Conservation (phyloP, 805 yeast genomes). For the Wickerhamomyces kurtzmanii region DNA sequence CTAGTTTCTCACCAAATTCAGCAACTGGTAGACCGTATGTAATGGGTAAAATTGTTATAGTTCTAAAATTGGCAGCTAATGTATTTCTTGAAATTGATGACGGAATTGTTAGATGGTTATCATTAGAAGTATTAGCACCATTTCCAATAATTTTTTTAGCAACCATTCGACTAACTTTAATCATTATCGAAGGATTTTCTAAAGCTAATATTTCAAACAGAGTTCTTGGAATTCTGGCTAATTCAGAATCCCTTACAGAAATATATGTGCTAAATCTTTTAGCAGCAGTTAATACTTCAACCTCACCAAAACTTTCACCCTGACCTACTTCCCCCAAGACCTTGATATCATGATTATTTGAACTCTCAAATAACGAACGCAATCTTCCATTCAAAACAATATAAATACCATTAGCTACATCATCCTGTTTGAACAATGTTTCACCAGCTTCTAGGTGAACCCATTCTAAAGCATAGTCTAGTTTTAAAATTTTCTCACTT, state of each 20-base stretch:
- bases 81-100: slow-evolving; percentile 14
- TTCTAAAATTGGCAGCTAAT: slow-evolving; percentile 49
- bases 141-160: slow-evolving; percentile 40
- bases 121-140: slow-evolving; percentile 3
- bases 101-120: slow-evolving; percentile 17
- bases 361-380: slow-evolving; percentile 35
- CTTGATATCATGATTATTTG: slow-evolving; percentile 14
- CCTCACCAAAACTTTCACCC: slow-evolving; percentile 91
- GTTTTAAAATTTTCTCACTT: slow-evolving; percentile 54
- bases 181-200: slow-evolving; percentile 83
- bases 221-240: slow-evolving; percentile 87
- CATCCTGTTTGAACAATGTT: slow-evolving; percentile 70
- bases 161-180: slow-evolving; percentile 79
- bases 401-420: slow-evolving; percentile 83
- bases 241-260: slow-evolving; percentile 89
- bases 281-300: slow-evolving; percentile 82
- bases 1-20: slow-evolving; percentile 71
- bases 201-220: slow-evolving; percentile 78
- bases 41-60: slow-evolving; percentile 78
- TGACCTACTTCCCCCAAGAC: slow-evolving; percentile 78
- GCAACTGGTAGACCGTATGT: slow-evolving; percentile 75
- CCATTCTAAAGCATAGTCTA: slow-evolving; percentile 95
- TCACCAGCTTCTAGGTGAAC: slow-evolving; percentile 84
- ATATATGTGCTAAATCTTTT: slow-evolving; percentile 60
- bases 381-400: slow-evolving; percentile 84